phyloP scores from a whole-genome alignment of 345 rosid species.

The Bruguiera gymnorhiza region DNA sequence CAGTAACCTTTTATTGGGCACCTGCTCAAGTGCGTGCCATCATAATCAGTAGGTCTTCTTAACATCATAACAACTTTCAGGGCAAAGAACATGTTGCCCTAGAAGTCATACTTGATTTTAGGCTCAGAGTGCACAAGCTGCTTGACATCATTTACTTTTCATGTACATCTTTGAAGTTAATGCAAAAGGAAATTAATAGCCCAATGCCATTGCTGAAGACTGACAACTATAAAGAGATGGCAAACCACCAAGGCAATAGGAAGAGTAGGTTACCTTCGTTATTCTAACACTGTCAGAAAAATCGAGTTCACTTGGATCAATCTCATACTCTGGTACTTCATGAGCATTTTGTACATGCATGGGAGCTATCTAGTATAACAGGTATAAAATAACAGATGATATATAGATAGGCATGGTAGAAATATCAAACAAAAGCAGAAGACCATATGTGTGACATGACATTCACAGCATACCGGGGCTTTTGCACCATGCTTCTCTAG shows the following conservation, averaged over 20 bases:
- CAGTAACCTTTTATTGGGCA: too few species aligned
- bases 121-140: too few species aligned
- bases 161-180: too few species aligned
- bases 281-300: slow-evolving; percentile 70
- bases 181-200: too few species aligned
- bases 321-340: slow-evolving; percentile 94
- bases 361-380: slow-evolving; percentile 58
- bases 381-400: not conserved
- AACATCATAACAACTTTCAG: too few species aligned
- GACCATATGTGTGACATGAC: not conserved
- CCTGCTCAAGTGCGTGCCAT: too few species aligned
- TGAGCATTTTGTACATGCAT: slow-evolving; percentile 83
- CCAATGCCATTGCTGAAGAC: too few species aligned
- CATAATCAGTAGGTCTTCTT: too few species aligned
- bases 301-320: slow-evolving; percentile 66
- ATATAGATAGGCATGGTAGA: not conserved
- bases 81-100: too few species aligned
- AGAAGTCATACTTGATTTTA: too few species aligned
- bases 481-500: slow-evolving; percentile 80
- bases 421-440: not conserved
- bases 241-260: not conserved
- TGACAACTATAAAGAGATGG: too few species aligned
- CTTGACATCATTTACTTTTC: too few species aligned
- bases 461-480: slow-evolving; percentile 52
- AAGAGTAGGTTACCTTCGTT: slow-evolving; percentile 49